A percentile compares a stretch with the other conserved stretches of the same genome.
These are phyloP conservation scores for Diplogelasinospora grovesii DNA, from an alignment of 495 filamentous ascomycete genomes.

Conservation along the genomic window DNA sequence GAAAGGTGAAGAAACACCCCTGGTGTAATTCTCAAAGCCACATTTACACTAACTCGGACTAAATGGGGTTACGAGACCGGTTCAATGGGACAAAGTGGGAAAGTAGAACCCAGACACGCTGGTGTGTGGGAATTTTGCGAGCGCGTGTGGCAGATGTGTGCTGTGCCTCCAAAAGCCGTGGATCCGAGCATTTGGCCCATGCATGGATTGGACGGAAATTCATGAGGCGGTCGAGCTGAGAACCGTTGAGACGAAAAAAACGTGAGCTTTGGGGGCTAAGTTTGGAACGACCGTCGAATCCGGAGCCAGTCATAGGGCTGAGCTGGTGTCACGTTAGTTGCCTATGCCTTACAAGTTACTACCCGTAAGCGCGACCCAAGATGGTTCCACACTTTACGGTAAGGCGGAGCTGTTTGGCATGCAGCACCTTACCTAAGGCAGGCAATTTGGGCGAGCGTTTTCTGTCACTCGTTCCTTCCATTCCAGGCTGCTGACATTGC, in stretches of 20 bases:
- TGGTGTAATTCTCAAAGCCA: too few species aligned
- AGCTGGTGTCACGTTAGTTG: slow-evolving; percentile 4
- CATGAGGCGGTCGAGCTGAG: slow-evolving; percentile 6
- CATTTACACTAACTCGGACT: too few species aligned
- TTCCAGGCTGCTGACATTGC: slow-evolving; percentile 2
- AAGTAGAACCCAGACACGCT: too few species aligned
- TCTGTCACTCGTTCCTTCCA: not conserved
- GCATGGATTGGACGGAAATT: not conserved
- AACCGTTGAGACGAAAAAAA: not conserved
- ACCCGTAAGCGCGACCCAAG: slow-evolving; percentile 9
- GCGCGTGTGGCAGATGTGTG: too few species aligned
- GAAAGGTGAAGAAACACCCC: too few species aligned
- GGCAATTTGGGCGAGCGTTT: too few species aligned
- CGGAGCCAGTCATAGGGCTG: slow-evolving; percentile 8
- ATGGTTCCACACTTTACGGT: slow-evolving; percentile 2
- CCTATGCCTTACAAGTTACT: too few species aligned
- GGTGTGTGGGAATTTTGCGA: too few species aligned
- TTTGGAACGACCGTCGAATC: not conserved
- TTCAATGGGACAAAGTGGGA: too few species aligned
- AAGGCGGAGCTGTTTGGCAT: slow-evolving; percentile 11
- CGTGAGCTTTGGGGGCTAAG: slow-evolving; percentile 2
- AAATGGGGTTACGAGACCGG: too few species aligned
- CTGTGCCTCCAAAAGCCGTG: not conserved
- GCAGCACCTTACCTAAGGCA: slow-evolving; percentile 11
- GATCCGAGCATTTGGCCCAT: not conserved